These are phyloP conservation scores for Cordyceps fumosorosea DNA, from an alignment of 2,329 filamentous ascomycete species.

Conservation along the genomic window DNA sequence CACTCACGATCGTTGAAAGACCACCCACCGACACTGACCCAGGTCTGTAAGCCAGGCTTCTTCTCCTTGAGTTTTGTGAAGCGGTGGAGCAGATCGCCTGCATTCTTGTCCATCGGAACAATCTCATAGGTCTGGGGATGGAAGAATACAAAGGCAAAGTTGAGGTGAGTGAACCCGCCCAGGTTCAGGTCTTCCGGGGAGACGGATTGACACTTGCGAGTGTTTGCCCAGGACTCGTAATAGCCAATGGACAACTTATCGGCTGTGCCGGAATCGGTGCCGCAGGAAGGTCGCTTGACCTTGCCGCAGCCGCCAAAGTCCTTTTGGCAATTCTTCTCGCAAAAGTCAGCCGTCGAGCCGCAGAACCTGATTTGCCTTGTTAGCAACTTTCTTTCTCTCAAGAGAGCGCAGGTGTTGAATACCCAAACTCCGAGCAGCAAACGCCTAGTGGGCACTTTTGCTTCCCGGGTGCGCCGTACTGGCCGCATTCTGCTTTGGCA, in stretches of 20 bases:
- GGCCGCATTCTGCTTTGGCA: background rate
- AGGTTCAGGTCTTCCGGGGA: background rate
- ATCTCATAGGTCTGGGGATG: background rate
- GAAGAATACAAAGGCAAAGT: slow-evolving; percentile 32
- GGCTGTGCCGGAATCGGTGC: background rate
- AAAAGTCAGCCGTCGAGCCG: background rate
- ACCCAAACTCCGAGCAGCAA: background rate
- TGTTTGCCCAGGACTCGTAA: too few species aligned
- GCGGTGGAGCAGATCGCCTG: background rate
- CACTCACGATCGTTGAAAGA: slow-evolving; percentile 29
- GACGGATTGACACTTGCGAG: background rate
- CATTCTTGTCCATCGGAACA: background rate
- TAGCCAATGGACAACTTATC: too few species aligned
- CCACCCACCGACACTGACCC: slow-evolving; percentile 28
- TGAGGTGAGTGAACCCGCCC: slow-evolving; percentile 19
- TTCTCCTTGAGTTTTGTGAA: background rate
- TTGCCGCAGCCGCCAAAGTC: background rate
- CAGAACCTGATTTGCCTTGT: background rate
- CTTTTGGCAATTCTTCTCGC: background rate
- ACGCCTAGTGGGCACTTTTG: background rate
- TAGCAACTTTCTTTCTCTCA: too few species aligned
- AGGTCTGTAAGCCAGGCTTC: background rate
- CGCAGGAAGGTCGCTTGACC: background rate
- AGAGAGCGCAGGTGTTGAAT: too few species aligned
- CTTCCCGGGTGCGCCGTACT: background rate